A percentile compares a stretch with the other conserved stretches of the same genome.
phyloP scores from a whole-genome alignment of 345 rosid species.

The Salix suchowensis region DNA sequence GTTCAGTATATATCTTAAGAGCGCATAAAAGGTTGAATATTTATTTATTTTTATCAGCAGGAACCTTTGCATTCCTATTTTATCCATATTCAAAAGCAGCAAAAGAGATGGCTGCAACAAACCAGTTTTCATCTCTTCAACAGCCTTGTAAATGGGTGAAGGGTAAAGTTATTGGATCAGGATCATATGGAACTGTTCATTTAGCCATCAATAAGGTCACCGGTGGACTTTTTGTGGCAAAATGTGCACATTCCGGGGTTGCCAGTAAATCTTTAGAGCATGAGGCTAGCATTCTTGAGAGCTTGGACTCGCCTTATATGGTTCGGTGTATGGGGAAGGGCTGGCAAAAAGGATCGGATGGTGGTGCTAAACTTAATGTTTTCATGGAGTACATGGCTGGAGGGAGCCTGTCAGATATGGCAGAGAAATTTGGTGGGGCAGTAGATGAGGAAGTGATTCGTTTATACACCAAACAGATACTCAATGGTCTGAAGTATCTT shows the following conservation, averaged over 20 bases:
- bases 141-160: conserved; percentile 23
- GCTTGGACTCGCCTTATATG: conserved; percentile 27
- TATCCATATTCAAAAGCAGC: background rate
- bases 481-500: conserved; percentile 29
- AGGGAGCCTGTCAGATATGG: conserved; percentile 31
- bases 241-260: conserved; percentile 15
- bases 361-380: conserved; percentile 5
- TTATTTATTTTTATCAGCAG: background rate
- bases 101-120: conserved; percentile 13
- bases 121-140: background rate
- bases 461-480: conserved; percentile 24
- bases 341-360: background rate
- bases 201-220: conserved; percentile 30
- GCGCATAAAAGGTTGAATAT: background rate
- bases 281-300: conserved; percentile 27
- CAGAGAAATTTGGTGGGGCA: conserved; percentile 30
- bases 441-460: conserved; percentile 29
- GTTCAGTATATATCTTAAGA: background rate
- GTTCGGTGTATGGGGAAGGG: conserved; percentile 26
- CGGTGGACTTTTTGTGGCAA: conserved; percentile 29
- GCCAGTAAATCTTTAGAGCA: conserved; percentile 16
- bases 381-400: conserved; percentile 42
- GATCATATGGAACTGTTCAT: conserved; percentile 33
- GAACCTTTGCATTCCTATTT: background rate
- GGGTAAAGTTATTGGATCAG: conserved; percentile 31